Evolutionary conservation across 1,284 basidiomycete species (phyloP).

Genomic region (Ganoderma lingzhi): DNA sequence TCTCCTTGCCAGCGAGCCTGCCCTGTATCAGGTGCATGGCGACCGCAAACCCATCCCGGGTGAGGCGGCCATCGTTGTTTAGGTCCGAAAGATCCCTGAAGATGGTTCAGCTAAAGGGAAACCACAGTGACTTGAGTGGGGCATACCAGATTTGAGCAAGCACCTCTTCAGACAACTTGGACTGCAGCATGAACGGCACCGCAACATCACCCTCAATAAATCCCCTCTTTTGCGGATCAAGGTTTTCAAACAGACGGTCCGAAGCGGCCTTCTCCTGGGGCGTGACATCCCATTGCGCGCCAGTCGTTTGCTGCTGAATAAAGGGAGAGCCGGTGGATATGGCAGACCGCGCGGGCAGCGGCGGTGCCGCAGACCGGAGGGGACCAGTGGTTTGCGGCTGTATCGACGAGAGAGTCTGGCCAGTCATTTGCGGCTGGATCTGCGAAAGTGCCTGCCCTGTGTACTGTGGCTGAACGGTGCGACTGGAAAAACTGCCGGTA

Average conservation of each 20-base stretch:
- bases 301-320: slow-evolving; percentile 34
- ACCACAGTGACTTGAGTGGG: slow-evolving; percentile 5
- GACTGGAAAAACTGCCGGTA: slow-evolving; percentile 46
- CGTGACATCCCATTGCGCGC: slow-evolving; percentile 84
- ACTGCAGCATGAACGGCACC: slow-evolving; percentile 96
- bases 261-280: slow-evolving; percentile 82
- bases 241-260: slow-evolving; percentile 85
- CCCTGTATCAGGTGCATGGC: slow-evolving; percentile 95
- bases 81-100: slow-evolving; percentile 94
- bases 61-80: slow-evolving; percentile 88
- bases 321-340: slow-evolving; percentile 38
- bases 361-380: slow-evolving; percentile 56
- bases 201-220: slow-evolving; percentile 94
- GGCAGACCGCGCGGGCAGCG: slow-evolving; percentile 51
- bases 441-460: slow-evolving; percentile 59
- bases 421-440: slow-evolving; percentile 54
- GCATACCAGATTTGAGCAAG: slow-evolving; percentile 93
- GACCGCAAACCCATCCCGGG: slow-evolving; percentile 94
- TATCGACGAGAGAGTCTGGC: slow-evolving; percentile 48
- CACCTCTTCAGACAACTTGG: slow-evolving; percentile 84
- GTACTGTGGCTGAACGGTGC: slow-evolving; percentile 64
- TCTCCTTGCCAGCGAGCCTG: slow-evolving; percentile 84
- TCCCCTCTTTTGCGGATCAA: slow-evolving; percentile 83
- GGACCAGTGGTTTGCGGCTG: slow-evolving; percentile 56
- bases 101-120: slow-evolving; percentile 22